Conservation (phyloP, 352 stramenopile genomes). For the Globisporangium parvum region DNA sequence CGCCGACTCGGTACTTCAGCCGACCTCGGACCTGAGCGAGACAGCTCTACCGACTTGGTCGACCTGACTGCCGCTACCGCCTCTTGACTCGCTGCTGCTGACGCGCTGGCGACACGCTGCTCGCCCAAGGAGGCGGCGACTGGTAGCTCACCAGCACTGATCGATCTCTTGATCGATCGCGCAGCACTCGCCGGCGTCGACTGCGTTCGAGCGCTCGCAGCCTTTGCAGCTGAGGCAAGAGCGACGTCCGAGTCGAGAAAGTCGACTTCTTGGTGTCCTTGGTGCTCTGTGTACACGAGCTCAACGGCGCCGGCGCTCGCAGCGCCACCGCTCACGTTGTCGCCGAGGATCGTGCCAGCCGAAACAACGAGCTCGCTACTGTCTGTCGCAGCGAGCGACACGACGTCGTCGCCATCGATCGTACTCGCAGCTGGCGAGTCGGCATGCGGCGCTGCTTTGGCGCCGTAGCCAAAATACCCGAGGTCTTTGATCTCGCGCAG, state of each 20-base stretch:
- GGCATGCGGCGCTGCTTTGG: slow-evolving; percentile 14
- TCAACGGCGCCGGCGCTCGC: neutral
- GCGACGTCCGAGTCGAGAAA: slow-evolving; percentile 1
- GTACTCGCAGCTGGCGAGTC: slow-evolving; percentile 12
- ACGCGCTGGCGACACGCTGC: neutral
- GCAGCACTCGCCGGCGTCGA: neutral
- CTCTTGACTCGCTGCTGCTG: too few relatives aligned
- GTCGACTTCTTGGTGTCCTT: slow-evolving; percentile 10
- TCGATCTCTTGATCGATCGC: neutral
- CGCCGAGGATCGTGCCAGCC: neutral
- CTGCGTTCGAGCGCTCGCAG: too few relatives aligned
- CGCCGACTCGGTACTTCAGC: too few relatives aligned
- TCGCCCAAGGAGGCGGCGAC: too few relatives aligned
- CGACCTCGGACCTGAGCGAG: too few relatives aligned
- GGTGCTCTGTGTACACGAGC: slow-evolving; percentile 1
- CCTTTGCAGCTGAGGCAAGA: neutral
- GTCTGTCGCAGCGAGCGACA: neutral
- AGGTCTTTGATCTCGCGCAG: slow-evolving; percentile 40
- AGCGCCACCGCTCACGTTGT: neutral
- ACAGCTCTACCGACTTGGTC: too few relatives aligned
- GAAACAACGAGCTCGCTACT: neutral
- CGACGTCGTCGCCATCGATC: slow-evolving; percentile 1
- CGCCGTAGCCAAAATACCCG: slow-evolving; percentile 26
- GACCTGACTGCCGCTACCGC: too few relatives aligned
- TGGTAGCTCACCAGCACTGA: neutral